Conservation (phyloP, 2,329 filamentous ascomycete genomes). For the Penicillium sp. region DNA sequence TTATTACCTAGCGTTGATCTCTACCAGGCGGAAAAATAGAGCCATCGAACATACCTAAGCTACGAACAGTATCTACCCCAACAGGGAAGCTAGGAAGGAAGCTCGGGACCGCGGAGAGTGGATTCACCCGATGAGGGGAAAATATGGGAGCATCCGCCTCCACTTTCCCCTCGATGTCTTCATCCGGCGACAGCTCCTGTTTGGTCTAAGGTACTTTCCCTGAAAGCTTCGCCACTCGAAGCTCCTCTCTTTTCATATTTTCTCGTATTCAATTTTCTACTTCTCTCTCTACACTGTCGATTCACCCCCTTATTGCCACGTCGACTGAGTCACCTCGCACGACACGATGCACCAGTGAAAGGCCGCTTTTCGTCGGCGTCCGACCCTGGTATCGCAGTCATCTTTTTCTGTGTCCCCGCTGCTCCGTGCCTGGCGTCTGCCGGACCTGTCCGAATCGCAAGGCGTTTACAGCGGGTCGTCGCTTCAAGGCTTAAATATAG, state of each 20-base stretch:
- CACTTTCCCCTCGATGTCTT: not conserved
- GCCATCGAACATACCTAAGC: not conserved
- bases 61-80: not conserved
- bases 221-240: not conserved
- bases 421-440: not conserved
- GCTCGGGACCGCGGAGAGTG: not conserved
- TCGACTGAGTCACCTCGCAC: constrained; percentile 11
- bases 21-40: not conserved
- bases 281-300: not conserved
- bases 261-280: not conserved
- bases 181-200: not conserved
- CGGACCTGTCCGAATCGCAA: constrained; percentile 17
- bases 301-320: constrained; percentile 8
- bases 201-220: not conserved
- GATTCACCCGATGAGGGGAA: constrained; percentile 3
- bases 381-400: constrained; percentile 23
- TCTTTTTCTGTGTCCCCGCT: not conserved
- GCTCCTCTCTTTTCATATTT: not conserved
- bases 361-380: constrained; percentile 19
- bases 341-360: constrained; percentile 22
- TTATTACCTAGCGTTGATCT: too few relatives aligned
- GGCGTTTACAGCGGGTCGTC: constrained; percentile 8
- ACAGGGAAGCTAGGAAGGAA: too few relatives aligned
- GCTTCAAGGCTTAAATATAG: constrained; percentile 14
- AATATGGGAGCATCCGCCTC: not conserved